phyloP scores from a whole-genome alignment of 2,329 filamentous ascomycete genomes.

The Ascochyta fabae region DNA sequence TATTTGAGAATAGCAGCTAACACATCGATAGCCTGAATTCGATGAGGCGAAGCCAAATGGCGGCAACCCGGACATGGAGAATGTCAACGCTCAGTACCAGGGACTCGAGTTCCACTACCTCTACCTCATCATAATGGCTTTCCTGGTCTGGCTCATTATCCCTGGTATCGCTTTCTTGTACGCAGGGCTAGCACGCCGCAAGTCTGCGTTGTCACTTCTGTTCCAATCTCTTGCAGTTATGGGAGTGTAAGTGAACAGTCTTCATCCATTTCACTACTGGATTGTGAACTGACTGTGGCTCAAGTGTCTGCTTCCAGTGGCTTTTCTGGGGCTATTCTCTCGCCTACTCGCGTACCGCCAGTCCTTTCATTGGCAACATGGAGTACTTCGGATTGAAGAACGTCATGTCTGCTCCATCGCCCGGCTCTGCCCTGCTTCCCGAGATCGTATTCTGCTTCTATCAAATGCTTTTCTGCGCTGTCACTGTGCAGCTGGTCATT shows the following conservation, averaged over 20 bases:
- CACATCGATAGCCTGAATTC: slow-evolving; percentile 46
- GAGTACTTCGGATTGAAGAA: slow-evolving; percentile 67
- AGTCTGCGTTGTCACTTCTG: slow-evolving; percentile 66
- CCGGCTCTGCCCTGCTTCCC: slow-evolving; percentile 63
- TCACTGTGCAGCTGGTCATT: slow-evolving; percentile 69
- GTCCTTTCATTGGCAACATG: slow-evolving; percentile 68
- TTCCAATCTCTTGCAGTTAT: slow-evolving; percentile 68
- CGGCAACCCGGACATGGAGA: slow-evolving; percentile 59
- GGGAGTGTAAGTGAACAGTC: slow-evolving; percentile 52
- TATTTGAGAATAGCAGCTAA: slow-evolving; percentile 5
- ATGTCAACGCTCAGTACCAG: slow-evolving; percentile 65
- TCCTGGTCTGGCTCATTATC: slow-evolving; percentile 71
- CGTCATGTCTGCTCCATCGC: slow-evolving; percentile 66
- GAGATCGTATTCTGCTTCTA: slow-evolving; percentile 73
- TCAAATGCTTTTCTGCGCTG: slow-evolving; percentile 68
- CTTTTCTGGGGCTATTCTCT: slow-evolving; percentile 71
- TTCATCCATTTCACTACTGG: background rate
- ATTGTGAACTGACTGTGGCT: background rate
- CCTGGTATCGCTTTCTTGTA: slow-evolving; percentile 71
- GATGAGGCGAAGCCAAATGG: slow-evolving; percentile 57
- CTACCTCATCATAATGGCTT: slow-evolving; percentile 65
- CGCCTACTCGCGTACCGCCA: slow-evolving; percentile 65
- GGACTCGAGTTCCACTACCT: slow-evolving; percentile 68
- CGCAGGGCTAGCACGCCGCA: slow-evolving; percentile 67
- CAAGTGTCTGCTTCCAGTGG: slow-evolving; percentile 62